Conservation (phyloP, 2,329 filamentous ascomycete genomes). For the Cladosporium sp. region DNA sequence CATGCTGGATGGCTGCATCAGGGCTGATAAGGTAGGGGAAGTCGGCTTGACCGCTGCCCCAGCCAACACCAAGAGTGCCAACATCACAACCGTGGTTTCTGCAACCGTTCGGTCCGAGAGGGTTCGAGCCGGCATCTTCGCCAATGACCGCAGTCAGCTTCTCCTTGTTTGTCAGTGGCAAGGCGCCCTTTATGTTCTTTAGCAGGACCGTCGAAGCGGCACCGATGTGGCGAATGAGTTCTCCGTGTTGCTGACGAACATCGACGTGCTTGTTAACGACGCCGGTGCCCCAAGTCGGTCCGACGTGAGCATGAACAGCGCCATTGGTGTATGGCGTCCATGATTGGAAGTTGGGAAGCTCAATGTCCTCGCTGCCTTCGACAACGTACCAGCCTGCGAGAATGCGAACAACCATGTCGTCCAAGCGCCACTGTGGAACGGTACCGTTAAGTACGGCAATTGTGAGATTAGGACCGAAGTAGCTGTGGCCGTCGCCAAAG, state of each 20-base stretch:
- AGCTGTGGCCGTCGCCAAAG: constrained; percentile 21
- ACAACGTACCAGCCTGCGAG: constrained; percentile 57
- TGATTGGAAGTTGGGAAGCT: constrained; percentile 42
- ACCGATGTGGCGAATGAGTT: constrained; percentile 33
- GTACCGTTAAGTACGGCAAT: constrained; percentile 37
- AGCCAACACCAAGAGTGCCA: constrained; percentile 45
- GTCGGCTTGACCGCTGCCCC: constrained; percentile 42
- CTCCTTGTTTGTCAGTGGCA: constrained; percentile 46
- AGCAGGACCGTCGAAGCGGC: constrained; percentile 38
- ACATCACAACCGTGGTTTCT: constrained; percentile 43
- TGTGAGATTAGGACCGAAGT: constrained; percentile 25
- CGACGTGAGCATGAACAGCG: constrained; percentile 59
- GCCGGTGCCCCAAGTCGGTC: constrained; percentile 56
- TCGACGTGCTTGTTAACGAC: constrained; percentile 74
- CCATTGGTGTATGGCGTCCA: constrained; percentile 57
- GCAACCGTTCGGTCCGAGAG: constrained; percentile 46
- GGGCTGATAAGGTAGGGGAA: constrained; percentile 31
- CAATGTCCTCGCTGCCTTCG: constrained; percentile 45
- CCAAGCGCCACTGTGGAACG: constrained; percentile 68
- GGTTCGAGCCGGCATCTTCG: constrained; percentile 45
- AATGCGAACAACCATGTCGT: constrained; percentile 42
- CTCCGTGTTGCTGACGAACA: constrained; percentile 51
- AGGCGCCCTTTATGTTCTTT: constrained; percentile 46
- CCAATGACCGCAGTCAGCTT: constrained; percentile 49
- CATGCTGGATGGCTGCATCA: constrained; percentile 27